phyloP scores from a whole-genome alignment of 2,329 filamentous ascomycete genomes.

The Pestalotiopsis fici region DNA sequence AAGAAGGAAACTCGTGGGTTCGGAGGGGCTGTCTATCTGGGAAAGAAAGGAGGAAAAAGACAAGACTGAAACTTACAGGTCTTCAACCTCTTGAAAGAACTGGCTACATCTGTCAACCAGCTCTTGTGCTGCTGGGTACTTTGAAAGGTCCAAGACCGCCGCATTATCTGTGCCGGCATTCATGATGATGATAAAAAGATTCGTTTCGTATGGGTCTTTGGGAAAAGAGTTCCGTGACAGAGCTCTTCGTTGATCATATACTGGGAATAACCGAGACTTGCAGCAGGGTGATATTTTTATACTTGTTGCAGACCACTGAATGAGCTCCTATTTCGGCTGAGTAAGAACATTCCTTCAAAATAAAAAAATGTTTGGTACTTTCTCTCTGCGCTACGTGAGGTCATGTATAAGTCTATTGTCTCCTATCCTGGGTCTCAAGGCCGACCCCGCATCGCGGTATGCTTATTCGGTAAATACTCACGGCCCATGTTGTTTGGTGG shows the following conservation, averaged over 20 bases:
- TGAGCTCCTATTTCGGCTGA: not conserved
- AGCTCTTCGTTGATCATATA: not conserved
- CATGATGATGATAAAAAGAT: not conserved
- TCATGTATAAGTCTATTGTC: not conserved
- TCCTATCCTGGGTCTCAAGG: not conserved
- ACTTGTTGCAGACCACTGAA: not conserved
- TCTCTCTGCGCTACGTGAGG: not conserved
- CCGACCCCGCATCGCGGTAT: not conserved
- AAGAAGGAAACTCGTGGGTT: not conserved
- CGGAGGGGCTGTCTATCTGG: no score
- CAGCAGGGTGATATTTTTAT: not conserved
- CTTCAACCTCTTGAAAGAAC: slow-evolving; percentile 30
- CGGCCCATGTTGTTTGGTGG: not conserved
- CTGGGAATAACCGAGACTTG: not conserved
- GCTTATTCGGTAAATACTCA: not conserved
- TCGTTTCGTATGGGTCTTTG: not conserved
- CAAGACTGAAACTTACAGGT: slow-evolving; percentile 28
- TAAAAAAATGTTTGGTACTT: not conserved
- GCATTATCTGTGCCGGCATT: slow-evolving; percentile 11
- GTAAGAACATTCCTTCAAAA: not conserved
- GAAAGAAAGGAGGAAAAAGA: not conserved
- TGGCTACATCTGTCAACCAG: slow-evolving; percentile 28
- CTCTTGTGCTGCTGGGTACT: slow-evolving; percentile 28
- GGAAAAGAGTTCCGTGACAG: not conserved
- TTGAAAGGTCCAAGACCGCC: slow-evolving; percentile 21